Evolutionary conservation across 306 rosid genomes (phyloP).

Genomic region (Rosa lucieae): DNA sequence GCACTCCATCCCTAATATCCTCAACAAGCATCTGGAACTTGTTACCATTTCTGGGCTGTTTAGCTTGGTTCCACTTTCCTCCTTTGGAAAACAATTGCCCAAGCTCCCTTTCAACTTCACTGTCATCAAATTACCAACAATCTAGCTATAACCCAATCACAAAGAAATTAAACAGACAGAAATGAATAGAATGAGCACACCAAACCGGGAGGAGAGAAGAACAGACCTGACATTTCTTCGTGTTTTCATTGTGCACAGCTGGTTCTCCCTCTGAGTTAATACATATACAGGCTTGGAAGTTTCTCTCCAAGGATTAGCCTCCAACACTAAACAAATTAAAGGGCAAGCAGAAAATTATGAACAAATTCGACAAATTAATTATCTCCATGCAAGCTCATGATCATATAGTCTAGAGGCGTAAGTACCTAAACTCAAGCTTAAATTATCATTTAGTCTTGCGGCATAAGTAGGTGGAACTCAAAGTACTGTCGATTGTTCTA

Average conservation of each 20-base stretch:
- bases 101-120: conserved; percentile 94
- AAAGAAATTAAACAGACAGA: not conserved
- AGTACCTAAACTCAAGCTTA: not conserved
- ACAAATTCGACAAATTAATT: not conserved
- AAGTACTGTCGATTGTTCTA: no score
- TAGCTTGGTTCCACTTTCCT: conserved; percentile 60
- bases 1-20: conserved; percentile 94
- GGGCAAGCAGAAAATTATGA: not conserved
- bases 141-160: not conserved
- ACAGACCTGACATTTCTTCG: conserved; percentile 83
- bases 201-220: conserved; percentile 1
- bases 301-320: conserved; percentile 94
- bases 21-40: conserved; percentile 95
- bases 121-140: conserved; percentile 32
- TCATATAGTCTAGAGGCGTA: not conserved
- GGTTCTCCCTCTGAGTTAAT: conserved; percentile 83
- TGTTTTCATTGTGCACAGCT: conserved; percentile 93
- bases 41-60: conserved; percentile 59
- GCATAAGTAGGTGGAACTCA: no score
- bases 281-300: conserved; percentile 89
- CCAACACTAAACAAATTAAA: conserved; percentile 56
- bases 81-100: conserved; percentile 88
- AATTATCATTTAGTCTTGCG: not conserved
- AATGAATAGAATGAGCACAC: not conserved
- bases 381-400: not conserved